Conservation (phyloP, 2,329 filamentous ascomycete species). For the Cercospora berteroae region DNA sequence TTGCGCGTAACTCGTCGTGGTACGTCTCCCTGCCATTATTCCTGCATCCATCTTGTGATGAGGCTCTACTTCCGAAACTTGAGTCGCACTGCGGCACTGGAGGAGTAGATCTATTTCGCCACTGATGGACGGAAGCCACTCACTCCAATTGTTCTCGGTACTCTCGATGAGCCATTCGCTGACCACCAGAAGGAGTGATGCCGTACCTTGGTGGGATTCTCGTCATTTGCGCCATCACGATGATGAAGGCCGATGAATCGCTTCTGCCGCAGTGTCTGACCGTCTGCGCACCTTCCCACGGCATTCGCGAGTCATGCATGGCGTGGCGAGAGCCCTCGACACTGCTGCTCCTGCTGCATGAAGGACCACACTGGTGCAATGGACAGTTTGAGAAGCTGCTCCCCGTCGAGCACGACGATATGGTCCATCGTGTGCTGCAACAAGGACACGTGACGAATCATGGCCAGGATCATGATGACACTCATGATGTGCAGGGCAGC, state of each 20-base stretch:
- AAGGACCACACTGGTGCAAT: neutral
- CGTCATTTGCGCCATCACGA: neutral
- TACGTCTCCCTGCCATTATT: neutral
- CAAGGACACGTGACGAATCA: neutral
- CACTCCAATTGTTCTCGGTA: neutral
- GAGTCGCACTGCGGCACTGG: neutral
- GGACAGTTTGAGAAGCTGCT: neutral
- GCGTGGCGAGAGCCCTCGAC: neutral
- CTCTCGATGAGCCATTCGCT: neutral
- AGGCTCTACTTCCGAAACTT: neutral
- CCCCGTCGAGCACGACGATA: neutral
- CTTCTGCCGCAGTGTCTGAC: too few relatives aligned
- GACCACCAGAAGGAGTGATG: neutral
- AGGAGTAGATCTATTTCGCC: conserved; percentile 1
- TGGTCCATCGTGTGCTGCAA: neutral
- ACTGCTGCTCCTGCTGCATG: neutral
- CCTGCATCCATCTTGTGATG: neutral
- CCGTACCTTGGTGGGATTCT: too few relatives aligned
- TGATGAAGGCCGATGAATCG: neutral
- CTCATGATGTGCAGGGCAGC: neutral
- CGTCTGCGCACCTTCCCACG: neutral
- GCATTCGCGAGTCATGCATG: neutral
- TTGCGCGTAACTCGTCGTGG: neutral
- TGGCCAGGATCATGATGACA: neutral
- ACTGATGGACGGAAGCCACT: neutral